Percentiles rank a stretch among this genome's conserved stretches.
Evolutionary conservation across 2,329 filamentous ascomycete genomes (phyloP).

Genomic region (Onygenales sp.): DNA sequence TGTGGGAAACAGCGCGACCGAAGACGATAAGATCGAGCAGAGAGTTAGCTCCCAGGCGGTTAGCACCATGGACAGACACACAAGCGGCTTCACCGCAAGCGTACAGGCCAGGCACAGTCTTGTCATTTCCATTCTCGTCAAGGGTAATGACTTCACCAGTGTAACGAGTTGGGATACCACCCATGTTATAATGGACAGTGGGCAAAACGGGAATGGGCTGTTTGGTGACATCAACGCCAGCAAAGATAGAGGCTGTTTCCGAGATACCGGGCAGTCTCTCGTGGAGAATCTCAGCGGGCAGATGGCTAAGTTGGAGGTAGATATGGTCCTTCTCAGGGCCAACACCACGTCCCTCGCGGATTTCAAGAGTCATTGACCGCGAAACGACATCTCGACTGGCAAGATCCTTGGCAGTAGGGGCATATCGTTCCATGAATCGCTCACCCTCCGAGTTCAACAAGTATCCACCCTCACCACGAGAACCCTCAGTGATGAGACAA

Average conservation of each 20-base stretch:
- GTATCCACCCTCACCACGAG: constrained; percentile 96
- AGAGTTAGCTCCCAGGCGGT: constrained; percentile 96
- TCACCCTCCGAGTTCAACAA: constrained; percentile 96
- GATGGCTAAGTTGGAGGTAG: constrained; percentile 92
- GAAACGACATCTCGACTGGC: constrained; percentile 94
- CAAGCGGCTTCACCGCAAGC: constrained; percentile 96
- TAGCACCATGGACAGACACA: constrained; percentile 96
- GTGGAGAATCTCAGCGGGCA: constrained; percentile 83
- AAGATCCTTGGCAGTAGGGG: constrained; percentile 94
- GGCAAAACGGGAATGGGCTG: constrained; percentile 94
- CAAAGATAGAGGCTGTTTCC: constrained; percentile 94
- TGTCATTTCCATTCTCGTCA: constrained; percentile 76
- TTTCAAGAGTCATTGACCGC: constrained; percentile 96
- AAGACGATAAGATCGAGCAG: constrained; percentile 96
- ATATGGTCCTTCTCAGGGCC: constrained; percentile 97
- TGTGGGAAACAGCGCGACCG: constrained; percentile 93
- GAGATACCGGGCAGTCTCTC: constrained; percentile 98
- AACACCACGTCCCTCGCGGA: constrained; percentile 93
- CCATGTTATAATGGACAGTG: constrained; percentile 99
- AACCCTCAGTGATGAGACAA: constrained; percentile 94
- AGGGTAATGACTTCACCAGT: constrained; percentile 91
- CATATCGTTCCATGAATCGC: constrained; percentile 98
- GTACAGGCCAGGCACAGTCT: constrained; percentile 89
- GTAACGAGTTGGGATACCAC: constrained; percentile 95
- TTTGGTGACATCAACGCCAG: constrained; percentile 93